Percentiles rank a stretch among this genome's conserved stretches.
These are phyloP conservation scores for Salix dunnii DNA, from an alignment of 345 rosid species.

Conservation along the genomic window DNA sequence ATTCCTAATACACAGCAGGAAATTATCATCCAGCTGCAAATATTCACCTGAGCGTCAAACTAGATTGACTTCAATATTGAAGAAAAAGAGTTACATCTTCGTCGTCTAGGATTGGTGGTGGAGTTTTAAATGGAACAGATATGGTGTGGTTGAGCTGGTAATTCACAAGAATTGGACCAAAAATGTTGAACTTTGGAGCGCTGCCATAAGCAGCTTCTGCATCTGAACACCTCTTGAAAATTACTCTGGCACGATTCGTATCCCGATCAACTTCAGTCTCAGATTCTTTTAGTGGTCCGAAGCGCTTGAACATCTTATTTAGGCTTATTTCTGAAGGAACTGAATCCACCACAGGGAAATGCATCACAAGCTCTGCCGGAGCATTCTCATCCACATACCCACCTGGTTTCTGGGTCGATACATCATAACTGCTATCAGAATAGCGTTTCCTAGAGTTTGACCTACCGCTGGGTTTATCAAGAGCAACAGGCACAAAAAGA, in stretches of 20 bases:
- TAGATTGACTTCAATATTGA: constrained; percentile 16
- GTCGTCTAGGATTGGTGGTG: constrained; percentile 16
- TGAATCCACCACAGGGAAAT: constrained; percentile 55
- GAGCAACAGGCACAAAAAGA: constrained; percentile 50
- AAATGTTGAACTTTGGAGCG: constrained; percentile 70
- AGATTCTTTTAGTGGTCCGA: constrained; percentile 70
- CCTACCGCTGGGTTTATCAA: constrained; percentile 54
- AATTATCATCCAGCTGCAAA: background rate
- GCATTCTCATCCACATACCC: constrained; percentile 52
- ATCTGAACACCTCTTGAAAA: constrained; percentile 64
- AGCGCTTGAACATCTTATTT: constrained; percentile 77
- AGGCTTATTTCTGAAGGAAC: constrained; percentile 72
- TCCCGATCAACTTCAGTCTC: constrained; percentile 73
- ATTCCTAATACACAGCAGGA: background rate
- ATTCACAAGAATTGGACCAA: constrained; percentile 61
- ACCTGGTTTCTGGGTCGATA: constrained; percentile 40
- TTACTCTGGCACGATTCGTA: constrained; percentile 82
- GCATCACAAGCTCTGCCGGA: constrained; percentile 80
- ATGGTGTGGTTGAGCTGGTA: constrained; percentile 67
- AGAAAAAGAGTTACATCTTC: constrained; percentile 28
- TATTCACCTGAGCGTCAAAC: constrained; percentile 29
- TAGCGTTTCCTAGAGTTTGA: constrained; percentile 57
- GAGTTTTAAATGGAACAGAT: constrained; percentile 53
- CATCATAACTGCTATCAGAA: constrained; percentile 42
- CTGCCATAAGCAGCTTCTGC: constrained; percentile 81